Evolutionary conservation across 148 eudicot species (phyloP).

Genomic region (Dysphania ambrosioides): DNA sequence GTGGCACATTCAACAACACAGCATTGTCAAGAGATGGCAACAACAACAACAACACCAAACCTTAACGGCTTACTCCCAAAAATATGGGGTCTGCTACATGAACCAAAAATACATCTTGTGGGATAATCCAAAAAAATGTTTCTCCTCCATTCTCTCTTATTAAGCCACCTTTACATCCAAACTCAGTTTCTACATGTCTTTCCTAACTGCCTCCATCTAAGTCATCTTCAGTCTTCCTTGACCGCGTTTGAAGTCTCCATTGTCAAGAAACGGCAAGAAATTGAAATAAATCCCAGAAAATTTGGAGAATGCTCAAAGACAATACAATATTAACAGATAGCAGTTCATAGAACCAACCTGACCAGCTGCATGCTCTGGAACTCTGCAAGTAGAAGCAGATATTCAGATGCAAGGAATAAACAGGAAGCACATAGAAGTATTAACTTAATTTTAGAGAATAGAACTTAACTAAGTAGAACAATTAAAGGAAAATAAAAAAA

Average conservation of each 20-base stretch:
- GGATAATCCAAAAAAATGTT: too few relatives aligned
- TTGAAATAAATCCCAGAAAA: neutral
- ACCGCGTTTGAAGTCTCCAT: too few relatives aligned
- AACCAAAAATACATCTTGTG: too few relatives aligned
- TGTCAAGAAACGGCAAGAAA: neutral
- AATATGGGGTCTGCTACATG: too few relatives aligned
- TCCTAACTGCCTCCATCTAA: too few relatives aligned
- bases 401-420: slow-evolving; percentile 2
- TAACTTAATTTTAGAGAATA: neutral
- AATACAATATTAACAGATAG: neutral
- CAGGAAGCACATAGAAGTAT: neutral
- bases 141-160: too few relatives aligned
- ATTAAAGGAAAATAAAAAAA: neutral
- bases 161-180: too few relatives aligned
- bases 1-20: neutral
- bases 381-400: slow-evolving; percentile 49
- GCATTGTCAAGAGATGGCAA: neutral
- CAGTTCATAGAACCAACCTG: slow-evolving; percentile 47
- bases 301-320: neutral
- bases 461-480: neutral
- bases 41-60: too few relatives aligned
- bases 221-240: too few relatives aligned
- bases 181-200: too few relatives aligned
- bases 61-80: too few relatives aligned
- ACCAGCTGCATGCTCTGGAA: slow-evolving; percentile 35